phyloP scores from a whole-genome alignment of 257 asterid genomes.

The Salvia splendens region DNA sequence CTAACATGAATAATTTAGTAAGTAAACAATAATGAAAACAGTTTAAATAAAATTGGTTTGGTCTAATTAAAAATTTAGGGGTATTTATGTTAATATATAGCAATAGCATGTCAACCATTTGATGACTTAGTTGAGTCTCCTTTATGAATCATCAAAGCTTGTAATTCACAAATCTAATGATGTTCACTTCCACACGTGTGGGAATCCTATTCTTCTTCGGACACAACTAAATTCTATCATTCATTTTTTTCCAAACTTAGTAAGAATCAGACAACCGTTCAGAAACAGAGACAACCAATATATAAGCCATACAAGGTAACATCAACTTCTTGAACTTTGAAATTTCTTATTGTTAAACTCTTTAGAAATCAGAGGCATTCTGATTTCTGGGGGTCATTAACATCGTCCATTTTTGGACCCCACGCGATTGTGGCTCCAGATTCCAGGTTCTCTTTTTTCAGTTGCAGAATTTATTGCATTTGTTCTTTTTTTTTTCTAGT shows the following conservation, averaged over 20 bases:
- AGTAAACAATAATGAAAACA: no score
- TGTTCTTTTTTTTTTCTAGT: neutral
- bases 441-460: neutral
- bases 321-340: neutral
- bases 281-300: neutral
- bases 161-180: neutral
- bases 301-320: neutral
- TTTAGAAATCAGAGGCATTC: neutral
- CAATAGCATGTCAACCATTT: neutral
- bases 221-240: neutral
- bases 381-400: neutral
- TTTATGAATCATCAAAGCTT: no score
- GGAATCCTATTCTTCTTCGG: neutral
- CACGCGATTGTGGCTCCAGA: neutral
- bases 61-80: no score
- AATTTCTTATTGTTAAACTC: neutral
- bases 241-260: neutral
- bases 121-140: no score
- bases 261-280: neutral
- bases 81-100: no score
- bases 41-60: no score
- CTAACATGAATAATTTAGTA: no score
- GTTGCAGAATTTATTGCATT: neutral
- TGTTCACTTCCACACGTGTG: neutral
- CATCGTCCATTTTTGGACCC: constrained; percentile 18